These are phyloP conservation scores for Sugiyamaella sp. DNA, from an alignment of 1,139 yeast genomes.

Conservation along the genomic window DNA sequence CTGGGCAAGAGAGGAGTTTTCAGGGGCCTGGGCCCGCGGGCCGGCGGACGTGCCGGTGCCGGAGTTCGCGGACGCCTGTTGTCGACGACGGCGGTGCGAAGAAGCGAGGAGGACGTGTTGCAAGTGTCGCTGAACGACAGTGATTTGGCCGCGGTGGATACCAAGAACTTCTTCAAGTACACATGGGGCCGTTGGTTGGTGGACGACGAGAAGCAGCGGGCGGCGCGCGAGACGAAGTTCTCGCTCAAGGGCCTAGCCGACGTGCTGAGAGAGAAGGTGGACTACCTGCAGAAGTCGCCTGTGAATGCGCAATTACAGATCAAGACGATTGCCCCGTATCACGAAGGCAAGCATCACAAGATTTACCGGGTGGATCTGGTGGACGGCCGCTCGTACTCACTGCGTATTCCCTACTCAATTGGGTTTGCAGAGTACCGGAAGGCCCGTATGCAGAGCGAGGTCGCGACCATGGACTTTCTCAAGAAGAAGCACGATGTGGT, in stretches of 20 bases:
- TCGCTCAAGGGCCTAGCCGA: conserved; percentile 70
- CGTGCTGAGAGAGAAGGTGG: conserved; percentile 38
- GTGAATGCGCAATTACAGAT: conserved; percentile 51
- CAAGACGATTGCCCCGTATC: conserved; percentile 77
- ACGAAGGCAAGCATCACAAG: conserved; percentile 93
- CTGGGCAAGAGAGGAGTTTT: not conserved
- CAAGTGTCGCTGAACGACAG: conserved; percentile 32
- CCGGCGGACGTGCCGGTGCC: not conserved
- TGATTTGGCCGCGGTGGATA: conserved; percentile 67
- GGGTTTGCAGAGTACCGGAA: conserved; percentile 63
- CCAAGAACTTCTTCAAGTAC: conserved; percentile 79
- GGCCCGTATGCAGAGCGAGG: conserved; percentile 80
- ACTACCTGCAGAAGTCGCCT: conserved; percentile 37
- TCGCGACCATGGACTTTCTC: conserved; percentile 87
- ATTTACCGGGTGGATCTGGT: conserved; percentile 71
- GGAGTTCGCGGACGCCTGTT: conserved; percentile 1
- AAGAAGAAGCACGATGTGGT: conserved; percentile 51
- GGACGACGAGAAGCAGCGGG: conserved; percentile 73
- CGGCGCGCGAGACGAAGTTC: conserved; percentile 77
- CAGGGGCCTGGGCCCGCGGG: not conserved
- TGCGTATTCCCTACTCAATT: conserved; percentile 80
- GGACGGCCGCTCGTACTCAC: conserved; percentile 61
- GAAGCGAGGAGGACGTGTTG: conserved; percentile 23
- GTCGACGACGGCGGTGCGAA: not conserved
- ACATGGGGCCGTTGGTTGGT: conserved; percentile 95